These are phyloP conservation scores for Pichia gijzeniarum DNA, from an alignment of 805 yeast species.

Conservation along the genomic window DNA sequence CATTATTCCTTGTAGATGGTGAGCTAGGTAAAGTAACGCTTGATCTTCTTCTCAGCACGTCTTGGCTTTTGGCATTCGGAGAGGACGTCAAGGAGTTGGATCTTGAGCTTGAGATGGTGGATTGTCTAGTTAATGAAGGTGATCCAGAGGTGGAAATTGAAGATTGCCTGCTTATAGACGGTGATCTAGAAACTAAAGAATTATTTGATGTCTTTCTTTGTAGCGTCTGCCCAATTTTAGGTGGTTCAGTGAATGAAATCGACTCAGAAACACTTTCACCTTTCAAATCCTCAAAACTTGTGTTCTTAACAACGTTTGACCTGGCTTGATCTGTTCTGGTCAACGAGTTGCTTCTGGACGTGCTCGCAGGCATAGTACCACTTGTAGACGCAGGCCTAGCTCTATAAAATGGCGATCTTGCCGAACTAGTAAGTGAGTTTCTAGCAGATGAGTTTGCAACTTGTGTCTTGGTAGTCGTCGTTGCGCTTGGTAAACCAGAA, in stretches of 20 bases:
- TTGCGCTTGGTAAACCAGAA: background rate
- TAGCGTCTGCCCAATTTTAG: conserved; percentile 1
- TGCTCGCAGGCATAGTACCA: background rate
- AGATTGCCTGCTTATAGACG: background rate
- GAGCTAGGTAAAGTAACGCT: conserved; percentile 1
- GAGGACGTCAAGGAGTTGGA: conserved; percentile 6
- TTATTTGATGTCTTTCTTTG: conserved; percentile 6
- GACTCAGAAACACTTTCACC: background rate
- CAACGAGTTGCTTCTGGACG: conserved; percentile 8
- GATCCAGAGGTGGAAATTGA: background rate
- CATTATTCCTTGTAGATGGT: background rate
- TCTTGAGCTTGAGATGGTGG: background rate
- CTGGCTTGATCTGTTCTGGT: conserved; percentile 7
- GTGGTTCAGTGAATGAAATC: conserved; percentile 9
- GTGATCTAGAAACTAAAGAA: background rate
- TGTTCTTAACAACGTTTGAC: background rate
- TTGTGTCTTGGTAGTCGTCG: background rate
- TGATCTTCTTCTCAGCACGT: conserved; percentile 2
- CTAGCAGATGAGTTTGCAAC: background rate
- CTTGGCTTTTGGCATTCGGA: background rate
- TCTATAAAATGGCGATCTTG: background rate
- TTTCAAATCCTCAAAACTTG: background rate
- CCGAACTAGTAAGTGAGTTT: background rate
- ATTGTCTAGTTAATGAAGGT: background rate
- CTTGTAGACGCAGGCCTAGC: background rate